These are phyloP conservation scores for Oryza longistaminata DNA, from an alignment of 176 grass and related monocot species.

Conservation along the genomic window DNA sequence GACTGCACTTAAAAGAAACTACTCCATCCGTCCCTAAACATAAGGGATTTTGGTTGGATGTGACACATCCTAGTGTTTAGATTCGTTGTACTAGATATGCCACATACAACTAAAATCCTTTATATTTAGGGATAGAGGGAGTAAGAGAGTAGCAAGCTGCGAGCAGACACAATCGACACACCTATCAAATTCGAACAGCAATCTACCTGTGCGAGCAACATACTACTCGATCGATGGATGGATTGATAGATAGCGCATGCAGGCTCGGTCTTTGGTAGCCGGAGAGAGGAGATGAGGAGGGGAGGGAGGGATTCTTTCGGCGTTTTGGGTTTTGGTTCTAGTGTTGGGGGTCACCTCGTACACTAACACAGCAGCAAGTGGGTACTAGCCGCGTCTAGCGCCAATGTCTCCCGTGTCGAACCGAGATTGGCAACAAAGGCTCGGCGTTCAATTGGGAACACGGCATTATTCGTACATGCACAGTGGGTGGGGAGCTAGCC, in stretches of 20 bases:
- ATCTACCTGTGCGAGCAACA: background rate
- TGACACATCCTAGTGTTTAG: too few species aligned
- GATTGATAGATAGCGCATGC: background rate
- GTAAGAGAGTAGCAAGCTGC: background rate
- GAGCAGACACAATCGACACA: background rate
- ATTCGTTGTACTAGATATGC: too few species aligned
- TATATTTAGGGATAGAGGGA: too few species aligned
- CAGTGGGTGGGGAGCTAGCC: background rate
- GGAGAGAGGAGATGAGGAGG: background rate
- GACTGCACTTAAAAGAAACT: too few species aligned
- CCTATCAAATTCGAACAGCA: background rate
- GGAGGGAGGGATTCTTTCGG: too few species aligned
- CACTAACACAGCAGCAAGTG: background rate
- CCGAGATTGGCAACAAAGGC: background rate
- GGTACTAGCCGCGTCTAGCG: background rate
- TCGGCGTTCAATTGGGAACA: background rate
- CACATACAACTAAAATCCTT: too few species aligned
- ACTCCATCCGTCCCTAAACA: too few species aligned
- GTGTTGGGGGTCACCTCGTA: constrained; percentile 8
- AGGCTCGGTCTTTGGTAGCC: background rate
- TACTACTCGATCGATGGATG: background rate
- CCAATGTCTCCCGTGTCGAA: background rate
- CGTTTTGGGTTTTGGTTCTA: too few species aligned
- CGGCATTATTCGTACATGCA: background rate
- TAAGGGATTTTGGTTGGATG: too few species aligned